Evolutionary conservation across 768 basidiomycete genomes (phyloP).

Genomic region (Candolleomyces aberdarensis): DNA sequence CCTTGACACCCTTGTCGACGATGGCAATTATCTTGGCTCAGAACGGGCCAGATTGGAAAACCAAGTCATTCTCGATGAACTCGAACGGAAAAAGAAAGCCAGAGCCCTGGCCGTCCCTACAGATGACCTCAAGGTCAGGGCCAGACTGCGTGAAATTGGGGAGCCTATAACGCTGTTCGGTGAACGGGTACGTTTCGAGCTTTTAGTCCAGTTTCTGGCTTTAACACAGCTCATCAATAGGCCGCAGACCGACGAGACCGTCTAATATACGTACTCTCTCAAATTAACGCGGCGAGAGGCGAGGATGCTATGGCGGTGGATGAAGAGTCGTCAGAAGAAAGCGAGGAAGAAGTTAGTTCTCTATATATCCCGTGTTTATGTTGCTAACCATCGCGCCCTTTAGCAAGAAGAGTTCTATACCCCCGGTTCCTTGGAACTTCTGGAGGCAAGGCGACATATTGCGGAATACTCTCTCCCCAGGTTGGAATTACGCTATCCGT

Average conservation of each 20-base stretch:
- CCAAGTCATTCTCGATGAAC: constrained; percentile 86
- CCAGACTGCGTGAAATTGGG: constrained; percentile 85
- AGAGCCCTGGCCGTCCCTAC: constrained; percentile 94
- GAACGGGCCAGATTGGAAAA: constrained; percentile 79
- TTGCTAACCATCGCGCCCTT: not conserved
- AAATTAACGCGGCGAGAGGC: constrained; percentile 87
- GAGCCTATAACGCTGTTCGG: constrained; percentile 98
- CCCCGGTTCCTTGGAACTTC: constrained; percentile 81
- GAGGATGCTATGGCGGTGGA: constrained; percentile 77
- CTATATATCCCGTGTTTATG: not conserved
- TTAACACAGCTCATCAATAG: constrained; percentile 37
- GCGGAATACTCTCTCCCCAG: constrained; percentile 95
- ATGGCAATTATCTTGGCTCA: constrained; percentile 70
- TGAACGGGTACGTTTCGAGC: constrained; percentile 74
- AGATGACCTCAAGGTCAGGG: constrained; percentile 91
- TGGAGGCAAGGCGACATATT: constrained; percentile 80
- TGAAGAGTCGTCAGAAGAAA: constrained; percentile 63
- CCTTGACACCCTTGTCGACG: constrained; percentile 72
- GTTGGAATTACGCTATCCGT: constrained; percentile 69
- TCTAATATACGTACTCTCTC: constrained; percentile 89
- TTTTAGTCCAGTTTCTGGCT: not conserved
- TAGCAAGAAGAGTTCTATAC: constrained; percentile 97
- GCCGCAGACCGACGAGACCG: constrained; percentile 95
- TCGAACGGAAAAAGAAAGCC: constrained; percentile 97
- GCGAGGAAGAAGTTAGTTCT: constrained; percentile 68